Evolutionary conservation across 2,329 filamentous ascomycete species (phyloP).

Genomic region (Tolypocladium guangdongense): DNA sequence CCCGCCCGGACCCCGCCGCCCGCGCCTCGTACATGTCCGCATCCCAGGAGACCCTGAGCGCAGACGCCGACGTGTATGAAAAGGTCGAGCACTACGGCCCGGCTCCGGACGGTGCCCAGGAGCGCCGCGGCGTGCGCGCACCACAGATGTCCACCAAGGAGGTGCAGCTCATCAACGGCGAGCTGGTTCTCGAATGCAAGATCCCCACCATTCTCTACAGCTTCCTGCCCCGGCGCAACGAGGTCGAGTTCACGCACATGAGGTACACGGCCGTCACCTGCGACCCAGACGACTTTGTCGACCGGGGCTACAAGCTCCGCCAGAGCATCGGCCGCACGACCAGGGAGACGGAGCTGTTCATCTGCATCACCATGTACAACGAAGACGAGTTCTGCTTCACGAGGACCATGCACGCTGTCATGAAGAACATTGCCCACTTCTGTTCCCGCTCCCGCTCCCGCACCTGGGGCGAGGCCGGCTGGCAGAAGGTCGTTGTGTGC

Average conservation of each 20-base stretch:
- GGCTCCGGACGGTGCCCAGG: slow-evolving; percentile 76
- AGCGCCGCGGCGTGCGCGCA: slow-evolving; percentile 73
- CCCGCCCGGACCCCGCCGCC: slow-evolving; percentile 38
- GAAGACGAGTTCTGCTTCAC: slow-evolving; percentile 96
- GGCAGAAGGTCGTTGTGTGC: slow-evolving; percentile 98
- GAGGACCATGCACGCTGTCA: slow-evolving; percentile 94
- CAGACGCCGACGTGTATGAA: slow-evolving; percentile 28
- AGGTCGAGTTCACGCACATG: slow-evolving; percentile 97
- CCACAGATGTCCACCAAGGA: slow-evolving; percentile 89
- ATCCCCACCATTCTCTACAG: slow-evolving; percentile 97
- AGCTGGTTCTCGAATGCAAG: slow-evolving; percentile 96
- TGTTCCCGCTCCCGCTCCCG: slow-evolving; percentile 85
- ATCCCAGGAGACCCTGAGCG: slow-evolving; percentile 45
- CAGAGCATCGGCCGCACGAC: slow-evolving; percentile 77
- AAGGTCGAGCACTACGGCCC: slow-evolving; percentile 77
- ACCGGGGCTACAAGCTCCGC: slow-evolving; percentile 80
- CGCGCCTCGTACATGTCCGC: slow-evolving; percentile 44
- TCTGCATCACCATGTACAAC: slow-evolving; percentile 98
- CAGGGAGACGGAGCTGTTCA: slow-evolving; percentile 89
- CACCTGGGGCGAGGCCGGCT: slow-evolving; percentile 93
- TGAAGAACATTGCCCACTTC: slow-evolving; percentile 97
- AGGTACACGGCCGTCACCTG: slow-evolving; percentile 97
- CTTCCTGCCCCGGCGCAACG: slow-evolving; percentile 85
- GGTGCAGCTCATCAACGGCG: slow-evolving; percentile 92
- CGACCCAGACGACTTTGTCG: slow-evolving; percentile 87